Conservation (phyloP, 805 yeast genomes). For the Suhomyces pyralidae region DNA sequence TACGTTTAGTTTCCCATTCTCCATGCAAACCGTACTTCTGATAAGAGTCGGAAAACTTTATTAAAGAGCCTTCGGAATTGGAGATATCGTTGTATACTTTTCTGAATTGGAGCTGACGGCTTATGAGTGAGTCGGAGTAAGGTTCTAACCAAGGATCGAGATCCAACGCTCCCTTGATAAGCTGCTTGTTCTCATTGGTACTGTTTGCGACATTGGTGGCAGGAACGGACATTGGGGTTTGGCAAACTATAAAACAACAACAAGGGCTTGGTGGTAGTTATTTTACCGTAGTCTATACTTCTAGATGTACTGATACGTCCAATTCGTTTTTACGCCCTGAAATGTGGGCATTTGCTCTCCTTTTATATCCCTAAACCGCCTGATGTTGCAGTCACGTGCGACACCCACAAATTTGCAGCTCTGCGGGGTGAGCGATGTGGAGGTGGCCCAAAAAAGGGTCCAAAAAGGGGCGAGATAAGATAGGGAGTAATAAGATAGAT, state of each 20-base stretch:
- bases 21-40: conserved; percentile 75
- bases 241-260: not conserved
- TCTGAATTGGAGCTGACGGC: conserved; percentile 64
- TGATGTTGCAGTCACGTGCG: conserved; percentile 1
- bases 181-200: not conserved
- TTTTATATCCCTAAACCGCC: not conserved
- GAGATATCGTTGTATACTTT: conserved; percentile 59
- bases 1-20: conserved; percentile 45
- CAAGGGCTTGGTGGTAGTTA: not conserved
- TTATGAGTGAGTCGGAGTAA: conserved; percentile 59
- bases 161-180: conserved; percentile 57
- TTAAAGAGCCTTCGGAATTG: conserved; percentile 54
- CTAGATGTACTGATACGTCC: not conserved
- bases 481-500: not conserved
- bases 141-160: conserved; percentile 89
- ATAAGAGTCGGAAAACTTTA: conserved; percentile 74
- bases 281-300: not conserved
- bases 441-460: not conserved
- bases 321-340: not conserved
- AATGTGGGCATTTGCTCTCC: conserved; percentile 1
- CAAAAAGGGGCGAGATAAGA: not conserved
- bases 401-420: not conserved
- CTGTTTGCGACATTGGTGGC: not conserved
- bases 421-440: not conserved
- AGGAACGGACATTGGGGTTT: not conserved